Evolutionary conservation across 2,329 filamentous ascomycete genomes (phyloP), one percentile per base, ranked within the genome.

Genomic region (Eutypa lata): DNA sequence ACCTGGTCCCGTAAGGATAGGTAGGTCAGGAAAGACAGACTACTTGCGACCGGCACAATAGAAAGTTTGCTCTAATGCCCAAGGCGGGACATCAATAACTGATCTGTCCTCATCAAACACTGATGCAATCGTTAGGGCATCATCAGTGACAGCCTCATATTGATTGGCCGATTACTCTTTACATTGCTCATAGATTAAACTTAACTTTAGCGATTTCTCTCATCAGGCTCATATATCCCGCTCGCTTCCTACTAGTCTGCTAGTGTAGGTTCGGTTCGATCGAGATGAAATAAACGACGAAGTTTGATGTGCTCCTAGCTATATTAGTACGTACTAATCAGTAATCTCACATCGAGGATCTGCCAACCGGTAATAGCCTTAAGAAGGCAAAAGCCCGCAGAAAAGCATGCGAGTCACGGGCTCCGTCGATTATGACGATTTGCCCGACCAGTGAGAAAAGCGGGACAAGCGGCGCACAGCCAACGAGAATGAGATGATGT

Each of bases 321-420:
- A 38, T 16, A 38, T 18, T 16, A 18, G 35, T 18, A 7, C 7
- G 6, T 14, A 14, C 35, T 38, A 38, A 19, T 8, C 21, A 28
- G 42, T 45, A 28, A n/a, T 45, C 42, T 45, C 52, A 53, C 55
- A 57, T 56, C 49, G 54, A 53, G 54, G 53, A 61, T 56, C 61
- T 57, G 55, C 60, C 52, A 55, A 57, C 57, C 51, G 57, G 52
- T 53, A 53, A 57, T 53, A 55, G 56, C 53, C 53, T 54, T 59
- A 60, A 55, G 53, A 54, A 56, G 55, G 42, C 42, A 45, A 28
- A 45, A 24, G 21, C 21, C 42, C 42, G 42, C 48, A 61, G 59
- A 64, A 64, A 62, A 59, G 56, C 53, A 66, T 66, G 64, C 66
- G 65, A 69, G 66, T 69, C 66, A 69, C 66, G 65, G 62, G 64